These are phyloP conservation scores for Rhodotorula sp. DNA, from an alignment of 1,284 basidiomycete species.

Conservation along the genomic window DNA sequence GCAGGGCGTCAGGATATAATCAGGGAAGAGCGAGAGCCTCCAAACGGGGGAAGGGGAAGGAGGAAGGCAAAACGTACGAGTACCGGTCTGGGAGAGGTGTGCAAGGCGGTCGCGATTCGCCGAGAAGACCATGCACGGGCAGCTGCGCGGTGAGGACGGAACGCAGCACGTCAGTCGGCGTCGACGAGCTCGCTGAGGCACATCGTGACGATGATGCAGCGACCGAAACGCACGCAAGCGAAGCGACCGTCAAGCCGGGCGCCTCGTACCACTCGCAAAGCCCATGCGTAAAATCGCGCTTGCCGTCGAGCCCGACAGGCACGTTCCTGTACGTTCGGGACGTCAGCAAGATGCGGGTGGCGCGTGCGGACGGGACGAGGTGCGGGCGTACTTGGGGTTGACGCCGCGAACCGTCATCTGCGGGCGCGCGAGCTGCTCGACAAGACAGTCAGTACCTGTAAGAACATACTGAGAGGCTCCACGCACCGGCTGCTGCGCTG, in stretches of 20 bases:
- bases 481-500: conserved; percentile 31
- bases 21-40: neutral
- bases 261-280: conserved; percentile 27
- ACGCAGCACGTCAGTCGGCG: no score
- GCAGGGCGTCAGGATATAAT: neutral
- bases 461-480: accelerated
- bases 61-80: conserved; percentile 18
- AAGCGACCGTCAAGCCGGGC: conserved; percentile 18
- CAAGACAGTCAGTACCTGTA: neutral
- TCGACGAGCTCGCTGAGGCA: no score
- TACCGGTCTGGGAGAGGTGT: conserved; percentile 22
- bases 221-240: conserved; percentile 8
- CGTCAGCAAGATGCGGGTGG: neutral
- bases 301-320: conserved; percentile 32
- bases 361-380: neutral
- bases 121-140: conserved; percentile 34
- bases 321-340: conserved; percentile 2
- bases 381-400: conserved; percentile 22
- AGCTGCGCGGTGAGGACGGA: conserved; percentile 11
- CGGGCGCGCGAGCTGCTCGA: conserved; percentile 5
- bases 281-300: conserved; percentile 26
- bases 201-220: neutral
- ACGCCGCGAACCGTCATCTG: conserved; percentile 27
- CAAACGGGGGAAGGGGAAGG: neutral
- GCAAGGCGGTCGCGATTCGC: conserved; percentile 23